These are phyloP conservation scores for Fusarium hainanense DNA, from an alignment of 2,329 filamentous ascomycete genomes.

Conservation along the genomic window DNA sequence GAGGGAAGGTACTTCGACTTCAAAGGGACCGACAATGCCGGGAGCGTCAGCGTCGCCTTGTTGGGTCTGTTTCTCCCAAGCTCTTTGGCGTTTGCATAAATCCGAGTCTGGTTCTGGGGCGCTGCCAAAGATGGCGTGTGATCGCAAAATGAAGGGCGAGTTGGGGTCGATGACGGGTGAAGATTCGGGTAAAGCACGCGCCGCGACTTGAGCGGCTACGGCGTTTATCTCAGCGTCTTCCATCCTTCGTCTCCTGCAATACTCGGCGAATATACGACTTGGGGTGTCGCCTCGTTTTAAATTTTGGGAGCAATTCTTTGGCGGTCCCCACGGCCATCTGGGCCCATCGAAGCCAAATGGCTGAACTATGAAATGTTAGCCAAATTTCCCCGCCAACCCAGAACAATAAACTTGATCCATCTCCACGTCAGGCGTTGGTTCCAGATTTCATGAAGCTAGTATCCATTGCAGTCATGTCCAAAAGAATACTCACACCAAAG, in stretches of 20 bases:
- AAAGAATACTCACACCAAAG: neutral
- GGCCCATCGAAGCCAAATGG: neutral
- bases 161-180: neutral
- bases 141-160: neutral
- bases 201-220: accelerated
- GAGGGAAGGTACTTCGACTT: neutral
- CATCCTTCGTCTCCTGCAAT: neutral
- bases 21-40: neutral
- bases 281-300: neutral
- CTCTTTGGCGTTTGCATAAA: neutral
- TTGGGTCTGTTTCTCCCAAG: neutral
- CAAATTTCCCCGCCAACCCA: neutral
- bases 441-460: neutral
- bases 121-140: neutral
- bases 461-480: neutral
- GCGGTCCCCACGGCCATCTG: neutral
- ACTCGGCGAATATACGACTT: neutral
- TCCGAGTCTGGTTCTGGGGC: neutral
- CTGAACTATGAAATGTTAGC: neutral
- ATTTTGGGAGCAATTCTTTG: neutral
- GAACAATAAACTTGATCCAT: neutral
- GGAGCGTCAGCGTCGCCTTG: neutral
- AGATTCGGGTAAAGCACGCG: accelerated
- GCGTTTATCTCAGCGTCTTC: neutral
- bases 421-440: neutral